phyloP scores from a whole-genome alignment of 352 stramenopile genomes.

The Phytopythium boreale region DNA sequence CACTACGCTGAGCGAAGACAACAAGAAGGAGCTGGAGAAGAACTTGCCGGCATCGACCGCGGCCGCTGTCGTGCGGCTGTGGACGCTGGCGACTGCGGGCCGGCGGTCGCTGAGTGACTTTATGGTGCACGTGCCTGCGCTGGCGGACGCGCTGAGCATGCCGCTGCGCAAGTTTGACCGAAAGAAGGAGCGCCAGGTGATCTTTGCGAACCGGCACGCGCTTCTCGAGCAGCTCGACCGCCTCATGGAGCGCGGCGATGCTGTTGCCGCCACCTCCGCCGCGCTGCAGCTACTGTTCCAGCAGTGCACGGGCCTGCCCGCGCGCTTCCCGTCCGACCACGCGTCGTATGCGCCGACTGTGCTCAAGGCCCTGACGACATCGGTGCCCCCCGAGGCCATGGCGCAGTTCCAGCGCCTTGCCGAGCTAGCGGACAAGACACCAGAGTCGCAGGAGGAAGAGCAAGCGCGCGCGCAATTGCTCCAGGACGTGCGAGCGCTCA shows the following conservation, averaged over 20 bases:
- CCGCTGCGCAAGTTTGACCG: constrained; percentile 76
- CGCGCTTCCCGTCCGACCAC: constrained; percentile 37
- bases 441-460: constrained; percentile 7
- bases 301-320: constrained; percentile 49
- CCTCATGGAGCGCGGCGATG: constrained; percentile 6
- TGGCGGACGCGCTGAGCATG: constrained; percentile 68
- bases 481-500: constrained; percentile 22
- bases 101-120: constrained; percentile 63
- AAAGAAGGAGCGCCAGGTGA: constrained; percentile 77
- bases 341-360: constrained; percentile 35
- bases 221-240: constrained; percentile 42
- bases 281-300: constrained; percentile 71
- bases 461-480: constrained; percentile 15
- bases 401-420: constrained; percentile 27
- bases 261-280: constrained; percentile 14
- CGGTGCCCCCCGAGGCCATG: constrained; percentile 31
- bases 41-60: constrained; percentile 44
- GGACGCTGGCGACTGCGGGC: constrained; percentile 62
- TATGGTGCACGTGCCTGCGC: constrained; percentile 43
- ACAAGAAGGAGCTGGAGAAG: constrained; percentile 67
- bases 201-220: constrained; percentile 60
- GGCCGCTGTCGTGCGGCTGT: constrained; percentile 55
- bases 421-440: constrained; percentile 8
- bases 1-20: constrained; percentile 45
- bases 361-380: constrained; percentile 36